Conservation (phyloP, 1,284 basidiomycete genomes). For the Phellopilus nigrolimitatus region DNA sequence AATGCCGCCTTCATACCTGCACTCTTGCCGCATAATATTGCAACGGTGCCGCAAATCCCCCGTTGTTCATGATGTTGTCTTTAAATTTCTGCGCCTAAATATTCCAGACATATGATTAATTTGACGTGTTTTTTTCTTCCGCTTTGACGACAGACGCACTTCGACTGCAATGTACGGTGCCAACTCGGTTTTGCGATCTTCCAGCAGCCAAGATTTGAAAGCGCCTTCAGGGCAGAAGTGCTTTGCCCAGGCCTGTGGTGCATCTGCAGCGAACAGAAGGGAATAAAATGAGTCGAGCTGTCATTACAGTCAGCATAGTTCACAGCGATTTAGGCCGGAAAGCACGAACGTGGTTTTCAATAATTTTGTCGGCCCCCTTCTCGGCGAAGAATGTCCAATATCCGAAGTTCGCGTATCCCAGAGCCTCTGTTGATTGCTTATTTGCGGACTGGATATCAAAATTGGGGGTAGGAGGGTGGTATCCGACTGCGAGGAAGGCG, state of each 20-base stretch:
- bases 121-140: slow-evolving; percentile 3
- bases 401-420: slow-evolving; percentile 32
- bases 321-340: not conserved
- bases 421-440: slow-evolving; percentile 26
- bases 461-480: slow-evolving; percentile 16
- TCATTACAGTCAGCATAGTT: no score
- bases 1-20: not conserved
- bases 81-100: not conserved
- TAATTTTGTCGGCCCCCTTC: slow-evolving; percentile 24
- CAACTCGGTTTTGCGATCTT: slow-evolving; percentile 24
- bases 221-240: slow-evolving; percentile 24
- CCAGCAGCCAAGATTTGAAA: slow-evolving; percentile 26
- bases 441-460: slow-evolving; percentile 8
- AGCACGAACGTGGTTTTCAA: slow-evolving; percentile 26
- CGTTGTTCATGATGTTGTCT: not conserved
- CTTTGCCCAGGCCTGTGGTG: slow-evolving; percentile 26
- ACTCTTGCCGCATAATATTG: slow-evolving; percentile 26
- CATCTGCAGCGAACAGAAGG: no score
- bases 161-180: not conserved
- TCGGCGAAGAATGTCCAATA: slow-evolving; percentile 28
- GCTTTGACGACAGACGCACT: slow-evolving; percentile 21
- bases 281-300: no score
- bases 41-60: slow-evolving; percentile 11
- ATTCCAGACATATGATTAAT: not conserved
- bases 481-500: slow-evolving; percentile 25